A percentile compares a stretch with the other conserved stretches of the same genome.
These are phyloP conservation scores for Phyllosticta citriasiana DNA, from an alignment of 2,329 filamentous ascomycete genomes.

Conservation along the genomic window DNA sequence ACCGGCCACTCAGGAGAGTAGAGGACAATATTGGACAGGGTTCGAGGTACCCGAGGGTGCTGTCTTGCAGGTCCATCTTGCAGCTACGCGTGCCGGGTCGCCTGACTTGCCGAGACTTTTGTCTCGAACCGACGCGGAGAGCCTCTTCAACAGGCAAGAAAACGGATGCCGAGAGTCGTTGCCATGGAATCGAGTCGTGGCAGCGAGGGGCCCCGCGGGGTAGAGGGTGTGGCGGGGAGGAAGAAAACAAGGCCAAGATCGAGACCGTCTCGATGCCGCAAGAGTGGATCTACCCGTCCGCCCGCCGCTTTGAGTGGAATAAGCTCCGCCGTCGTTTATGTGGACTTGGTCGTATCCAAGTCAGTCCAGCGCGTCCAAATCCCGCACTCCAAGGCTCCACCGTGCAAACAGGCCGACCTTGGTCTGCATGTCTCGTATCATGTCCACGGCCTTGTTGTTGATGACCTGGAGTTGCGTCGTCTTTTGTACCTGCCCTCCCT, in stretches of 20 bases:
- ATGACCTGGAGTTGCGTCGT: not conserved
- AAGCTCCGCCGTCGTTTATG: not conserved
- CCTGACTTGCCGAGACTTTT: not conserved
- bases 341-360: not conserved
- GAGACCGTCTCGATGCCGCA: not conserved
- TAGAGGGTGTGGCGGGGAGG: not conserved
- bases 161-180: not conserved
- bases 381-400: not conserved
- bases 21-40: not conserved
- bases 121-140: not conserved
- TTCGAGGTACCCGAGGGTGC: not conserved
- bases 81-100: not conserved
- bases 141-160: not conserved
- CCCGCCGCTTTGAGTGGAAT: not conserved
- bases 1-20: not conserved
- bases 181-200: not conserved
- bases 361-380: not conserved
- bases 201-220: not conserved
- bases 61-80: not conserved
- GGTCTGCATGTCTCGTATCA: slow-evolving; percentile 6
- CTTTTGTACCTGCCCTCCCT: not conserved
- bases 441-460: not conserved
- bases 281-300: not conserved
- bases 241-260: not conserved
- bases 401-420: slow-evolving; percentile 3